Base-by-base conservation (phyloP, 306 rosid genomes). In the Glycine soja region DNA sequence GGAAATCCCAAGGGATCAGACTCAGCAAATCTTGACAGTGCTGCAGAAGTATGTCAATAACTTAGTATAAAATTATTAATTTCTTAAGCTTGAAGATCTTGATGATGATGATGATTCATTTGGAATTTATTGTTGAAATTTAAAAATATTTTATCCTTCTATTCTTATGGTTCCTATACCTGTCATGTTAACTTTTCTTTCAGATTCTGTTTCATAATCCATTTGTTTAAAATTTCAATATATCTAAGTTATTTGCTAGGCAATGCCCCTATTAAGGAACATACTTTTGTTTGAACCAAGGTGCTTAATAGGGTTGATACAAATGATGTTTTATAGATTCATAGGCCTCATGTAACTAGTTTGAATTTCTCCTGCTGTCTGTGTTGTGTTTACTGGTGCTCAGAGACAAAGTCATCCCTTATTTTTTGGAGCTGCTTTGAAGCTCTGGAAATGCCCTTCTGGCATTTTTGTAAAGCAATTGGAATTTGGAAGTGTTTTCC, bases 11-110 rank as follows among this genome's bases (percentile, higher is more conserved):
- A 85, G 88, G 99, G 86, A 78, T 95, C 98, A 3, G 99, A 95
- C 90, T 95, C 99, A 0, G 98, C 99, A 72, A 95, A 95, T 90
- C 99, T 95, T 76, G 99, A 95, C 84, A 95, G 96, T 88, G 81
- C 96, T 52, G 99, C 99, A 14, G 99, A 95, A 88, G 99, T 95
- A 91, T 72, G 97, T 74, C 57, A 76, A 76, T 67, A 50, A 57
- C 68, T 77, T 40, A 52, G 47, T 62, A 52, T 61, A 13, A 63
- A 52, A 57, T 54, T 67, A 53, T 78, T 34, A 54, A 38, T 74
- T 73, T 76, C 48, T 77, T 78, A 47, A 73, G 38, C 64, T 66
- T 18, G 59, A 57, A 47, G 81, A 72, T 77, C 66, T 71, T 83
- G 82, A 50, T 75, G 30, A 24, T 24, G 30, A 24, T 24, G 30